Evolutionary conservation across 768 basidiomycete genomes (phyloP).

Genomic region (Pluteus cervinus): DNA sequence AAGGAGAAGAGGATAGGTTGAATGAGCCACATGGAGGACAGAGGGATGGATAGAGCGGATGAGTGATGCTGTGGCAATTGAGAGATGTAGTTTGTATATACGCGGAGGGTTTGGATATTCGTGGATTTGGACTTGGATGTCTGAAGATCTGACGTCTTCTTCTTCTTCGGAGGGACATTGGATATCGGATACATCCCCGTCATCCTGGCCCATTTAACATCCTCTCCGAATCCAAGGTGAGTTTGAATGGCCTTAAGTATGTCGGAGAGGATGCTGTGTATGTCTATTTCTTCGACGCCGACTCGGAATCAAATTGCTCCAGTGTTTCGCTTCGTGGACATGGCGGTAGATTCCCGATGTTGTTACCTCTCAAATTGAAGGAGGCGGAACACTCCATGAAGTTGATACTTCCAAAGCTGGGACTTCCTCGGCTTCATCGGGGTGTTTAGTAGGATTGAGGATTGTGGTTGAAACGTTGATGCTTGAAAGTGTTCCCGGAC

Average conservation of each 20-base stretch:
- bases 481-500: too few species aligned
- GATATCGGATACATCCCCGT: conserved; percentile 1
- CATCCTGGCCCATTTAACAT: too few species aligned
- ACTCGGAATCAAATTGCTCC: conserved; percentile 1
- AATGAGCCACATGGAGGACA: conserved; percentile 23
- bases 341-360: too few species aligned
- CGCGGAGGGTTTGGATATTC: neutral
- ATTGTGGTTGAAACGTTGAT: too few species aligned
- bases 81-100: conserved; percentile 17
- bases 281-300: too few species aligned
- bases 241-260: conserved; percentile 14
- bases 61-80: conserved; percentile 12
- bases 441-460: too few species aligned
- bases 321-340: too few species aligned
- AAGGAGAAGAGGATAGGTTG: conserved; percentile 21
- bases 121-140: too few species aligned
- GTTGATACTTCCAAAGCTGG: too few species aligned
- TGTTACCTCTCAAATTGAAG: too few species aligned
- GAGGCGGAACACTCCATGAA: too few species aligned
- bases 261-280: conserved; percentile 8
- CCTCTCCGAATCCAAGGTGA: conserved; percentile 13
- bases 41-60: conserved; percentile 18
- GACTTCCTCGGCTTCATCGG: too few species aligned
- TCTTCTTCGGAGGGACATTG: neutral
- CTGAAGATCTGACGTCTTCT: neutral